Percentiles rank a stretch among this genome's conserved stretches.
Conservation (phyloP, 208 protist genomes). For the Porcisia deanei region DNA sequence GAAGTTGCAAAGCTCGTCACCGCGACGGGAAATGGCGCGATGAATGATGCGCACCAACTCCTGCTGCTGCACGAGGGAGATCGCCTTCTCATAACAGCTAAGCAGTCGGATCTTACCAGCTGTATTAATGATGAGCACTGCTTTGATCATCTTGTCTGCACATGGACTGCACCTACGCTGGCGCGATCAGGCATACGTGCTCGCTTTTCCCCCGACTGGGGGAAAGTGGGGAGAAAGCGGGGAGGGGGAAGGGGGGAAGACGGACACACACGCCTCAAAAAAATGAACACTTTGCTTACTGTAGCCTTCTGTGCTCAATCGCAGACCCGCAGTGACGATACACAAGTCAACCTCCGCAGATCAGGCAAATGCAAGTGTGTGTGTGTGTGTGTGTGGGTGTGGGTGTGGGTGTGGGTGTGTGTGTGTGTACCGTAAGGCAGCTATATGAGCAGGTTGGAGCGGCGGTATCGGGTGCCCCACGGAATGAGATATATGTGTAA, state of each 20-base stretch:
- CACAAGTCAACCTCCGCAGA: neutral
- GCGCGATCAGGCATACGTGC: too few relatives aligned
- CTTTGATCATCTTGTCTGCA: slow-evolving; percentile 92
- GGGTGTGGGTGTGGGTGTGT: too few relatives aligned
- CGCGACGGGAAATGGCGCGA: slow-evolving; percentile 89
- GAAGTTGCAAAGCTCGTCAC: slow-evolving; percentile 97
- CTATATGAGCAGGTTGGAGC: too few relatives aligned
- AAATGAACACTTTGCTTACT: neutral
- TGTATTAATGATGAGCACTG: slow-evolving; percentile 97
- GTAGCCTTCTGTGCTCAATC: neutral
- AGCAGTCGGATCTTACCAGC: slow-evolving; percentile 96
- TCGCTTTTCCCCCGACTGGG: too few relatives aligned
- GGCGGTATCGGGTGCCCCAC: too few relatives aligned
- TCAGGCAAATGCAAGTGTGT: too few relatives aligned
- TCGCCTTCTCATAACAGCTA: slow-evolving; percentile 95
- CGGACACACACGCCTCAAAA: neutral
- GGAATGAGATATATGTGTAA: too few relatives aligned
- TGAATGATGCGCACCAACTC: slow-evolving; percentile 92
- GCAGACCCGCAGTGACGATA: neutral
- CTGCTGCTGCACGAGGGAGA: slow-evolving; percentile 77
- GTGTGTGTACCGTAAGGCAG: too few relatives aligned
- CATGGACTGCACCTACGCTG: neutral
- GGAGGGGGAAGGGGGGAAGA: neutral
- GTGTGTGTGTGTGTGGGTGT: neutral
- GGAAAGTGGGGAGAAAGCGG: too few relatives aligned